These are phyloP conservation scores for Nelumbo lutea DNA, from an alignment of 164 flowering plant species.

Conservation along the genomic window DNA sequence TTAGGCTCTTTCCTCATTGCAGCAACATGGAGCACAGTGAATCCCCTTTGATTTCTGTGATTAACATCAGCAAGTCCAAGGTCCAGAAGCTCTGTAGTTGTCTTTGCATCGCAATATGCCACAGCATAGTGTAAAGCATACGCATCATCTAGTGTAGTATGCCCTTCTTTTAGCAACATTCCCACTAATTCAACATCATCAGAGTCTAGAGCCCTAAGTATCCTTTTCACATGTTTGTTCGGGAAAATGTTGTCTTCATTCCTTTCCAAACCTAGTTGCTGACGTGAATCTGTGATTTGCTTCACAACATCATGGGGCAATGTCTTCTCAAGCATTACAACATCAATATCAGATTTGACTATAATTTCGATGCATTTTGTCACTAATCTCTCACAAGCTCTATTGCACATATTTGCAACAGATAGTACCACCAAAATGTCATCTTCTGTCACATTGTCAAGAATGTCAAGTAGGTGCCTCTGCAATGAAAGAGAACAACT, in stretches of 20 bases:
- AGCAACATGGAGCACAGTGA: constrained; percentile 82
- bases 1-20: constrained; percentile 85
- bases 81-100: constrained; percentile 74
- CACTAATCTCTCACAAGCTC: constrained; percentile 46
- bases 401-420: constrained; percentile 62
- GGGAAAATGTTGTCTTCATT: constrained; percentile 41
- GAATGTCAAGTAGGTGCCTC: constrained; percentile 64
- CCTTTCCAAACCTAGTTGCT: constrained; percentile 30
- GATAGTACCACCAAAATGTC: constrained; percentile 61
- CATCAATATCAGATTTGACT: constrained; percentile 63
- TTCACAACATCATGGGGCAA: constrained; percentile 48
- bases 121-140: constrained; percentile 89
- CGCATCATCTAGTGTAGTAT: constrained; percentile 74
- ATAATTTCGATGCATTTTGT: constrained; percentile 43
- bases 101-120: constrained; percentile 80
- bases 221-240: constrained; percentile 74
- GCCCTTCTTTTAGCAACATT: constrained; percentile 73
- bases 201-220: constrained; percentile 83
- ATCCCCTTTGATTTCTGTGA: constrained; percentile 54
- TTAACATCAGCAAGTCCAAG: constrained; percentile 84
- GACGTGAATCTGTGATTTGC: constrained; percentile 46
- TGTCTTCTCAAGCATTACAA: constrained; percentile 63
- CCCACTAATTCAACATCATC: constrained; percentile 90
- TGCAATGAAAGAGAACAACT: constrained; percentile 25
- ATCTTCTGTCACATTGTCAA: constrained; percentile 63